A percentile compares a stretch with the other conserved stretches of the same genome.
Conservation (phyloP, 2,329 filamentous ascomycete species). For the Phialophora macrospora region DNA sequence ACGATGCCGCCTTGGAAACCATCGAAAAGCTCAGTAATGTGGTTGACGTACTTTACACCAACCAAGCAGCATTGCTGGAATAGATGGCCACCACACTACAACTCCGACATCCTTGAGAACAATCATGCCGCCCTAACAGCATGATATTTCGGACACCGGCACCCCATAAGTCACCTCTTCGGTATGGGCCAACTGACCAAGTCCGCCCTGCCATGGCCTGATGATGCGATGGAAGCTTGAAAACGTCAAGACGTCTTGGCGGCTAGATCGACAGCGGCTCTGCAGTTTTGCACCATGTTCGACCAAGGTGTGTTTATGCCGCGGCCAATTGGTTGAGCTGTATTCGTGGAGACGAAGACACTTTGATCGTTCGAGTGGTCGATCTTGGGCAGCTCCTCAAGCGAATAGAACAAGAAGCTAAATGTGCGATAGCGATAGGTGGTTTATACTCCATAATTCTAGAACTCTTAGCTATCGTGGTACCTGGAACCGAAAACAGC, state of each 20-base stretch:
- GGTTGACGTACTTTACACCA: slow-evolving; percentile 95
- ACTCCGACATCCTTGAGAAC: neutral
- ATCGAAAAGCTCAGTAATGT: slow-evolving; percentile 97
- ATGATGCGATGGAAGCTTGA: neutral
- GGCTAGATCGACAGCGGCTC: neutral
- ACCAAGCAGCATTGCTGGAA: slow-evolving; percentile 94
- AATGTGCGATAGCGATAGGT: neutral
- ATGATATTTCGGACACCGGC: neutral
- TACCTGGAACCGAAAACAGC: neutral
- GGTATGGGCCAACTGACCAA: neutral
- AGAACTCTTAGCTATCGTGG: slow-evolving; percentile 1
- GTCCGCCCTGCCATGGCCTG: neutral
- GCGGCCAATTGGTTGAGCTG: neutral
- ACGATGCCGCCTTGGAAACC: slow-evolving; percentile 90
- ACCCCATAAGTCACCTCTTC: neutral
- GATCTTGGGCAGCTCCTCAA: neutral
- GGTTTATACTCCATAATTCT: slow-evolving; percentile 3
- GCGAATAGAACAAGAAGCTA: neutral
- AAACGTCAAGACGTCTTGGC: slow-evolving; percentile 5
- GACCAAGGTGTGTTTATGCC: neutral
- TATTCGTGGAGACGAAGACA: neutral
- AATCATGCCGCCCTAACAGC: neutral
- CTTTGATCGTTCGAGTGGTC: neutral
- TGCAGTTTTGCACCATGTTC: slow-evolving; percentile 2
- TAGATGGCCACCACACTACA: slow-evolving; percentile 53